These are phyloP conservation scores for Coniophora puteana DNA, from an alignment of 1,284 basidiomycete species.

Conservation along the genomic window DNA sequence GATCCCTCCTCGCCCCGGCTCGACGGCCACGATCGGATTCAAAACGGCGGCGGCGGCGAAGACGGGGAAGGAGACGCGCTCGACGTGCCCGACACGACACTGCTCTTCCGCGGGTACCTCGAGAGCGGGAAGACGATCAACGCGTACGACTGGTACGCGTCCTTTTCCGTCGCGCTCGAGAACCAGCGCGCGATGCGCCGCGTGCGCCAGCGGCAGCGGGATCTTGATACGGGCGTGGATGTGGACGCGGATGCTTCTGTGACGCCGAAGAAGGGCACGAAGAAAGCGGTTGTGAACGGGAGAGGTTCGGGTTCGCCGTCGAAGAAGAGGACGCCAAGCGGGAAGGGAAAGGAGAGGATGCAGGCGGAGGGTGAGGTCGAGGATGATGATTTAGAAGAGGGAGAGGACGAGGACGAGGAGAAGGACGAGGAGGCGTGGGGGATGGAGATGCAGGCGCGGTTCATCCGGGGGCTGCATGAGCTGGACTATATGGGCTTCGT, in stretches of 20 bases:
- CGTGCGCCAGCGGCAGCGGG: constrained; percentile 24
- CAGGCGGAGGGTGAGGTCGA: constrained; percentile 10
- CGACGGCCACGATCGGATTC: too few species aligned
- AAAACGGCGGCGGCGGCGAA: constrained; percentile 6
- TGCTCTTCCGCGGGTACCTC: constrained; percentile 70
- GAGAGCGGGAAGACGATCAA: constrained; percentile 78
- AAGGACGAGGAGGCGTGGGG: constrained; percentile 50
- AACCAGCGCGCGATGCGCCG: constrained; percentile 38
- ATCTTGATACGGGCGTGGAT: constrained; percentile 12
- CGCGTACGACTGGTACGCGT: constrained; percentile 78
- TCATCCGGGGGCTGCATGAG: constrained; percentile 73
- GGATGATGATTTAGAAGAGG: constrained; percentile 12
- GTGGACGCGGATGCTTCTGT: constrained; percentile 13
- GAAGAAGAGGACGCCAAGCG: constrained; percentile 8
- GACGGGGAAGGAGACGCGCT: constrained; percentile 31
- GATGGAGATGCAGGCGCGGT: constrained; percentile 67
- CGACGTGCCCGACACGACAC: constrained; percentile 64
- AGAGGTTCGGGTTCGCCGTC: constrained; percentile 15
- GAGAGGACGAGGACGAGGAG: constrained; percentile 31
- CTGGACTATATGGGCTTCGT: constrained; percentile 75
- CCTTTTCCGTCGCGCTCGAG: constrained; percentile 62
- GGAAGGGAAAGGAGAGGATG: constrained; percentile 18
- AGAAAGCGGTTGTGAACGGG: constrained; percentile 13
- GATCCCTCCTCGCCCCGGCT: too few species aligned
- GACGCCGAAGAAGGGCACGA: constrained; percentile 26